Evolutionary conservation across 164 flowering plant genomes (phyloP).

Genomic region (Nelumbo lutea): DNA sequence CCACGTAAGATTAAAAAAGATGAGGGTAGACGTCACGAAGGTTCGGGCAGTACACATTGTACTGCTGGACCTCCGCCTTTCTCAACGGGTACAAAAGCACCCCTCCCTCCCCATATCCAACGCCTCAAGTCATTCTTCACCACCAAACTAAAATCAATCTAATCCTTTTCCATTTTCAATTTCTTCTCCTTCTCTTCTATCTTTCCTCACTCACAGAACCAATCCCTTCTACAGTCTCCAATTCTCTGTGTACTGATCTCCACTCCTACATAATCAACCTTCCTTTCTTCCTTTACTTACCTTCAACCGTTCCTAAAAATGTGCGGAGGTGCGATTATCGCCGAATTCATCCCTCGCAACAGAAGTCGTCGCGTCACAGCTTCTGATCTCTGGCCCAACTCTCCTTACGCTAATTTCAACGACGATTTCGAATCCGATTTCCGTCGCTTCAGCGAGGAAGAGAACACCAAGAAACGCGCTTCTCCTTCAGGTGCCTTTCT

Average conservation of each 20-base stretch:
- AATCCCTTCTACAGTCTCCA: too few relatives aligned
- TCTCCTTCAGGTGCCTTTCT: conserved; percentile 26
- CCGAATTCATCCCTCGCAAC: conserved; percentile 25
- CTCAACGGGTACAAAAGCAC: too few relatives aligned
- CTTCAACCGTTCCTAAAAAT: conserved; percentile 18
- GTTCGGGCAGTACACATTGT: too few relatives aligned
- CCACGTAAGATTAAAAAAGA: too few relatives aligned
- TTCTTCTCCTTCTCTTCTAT: not conserved
- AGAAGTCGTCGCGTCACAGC: conserved; percentile 23
- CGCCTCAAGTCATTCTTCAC: too few relatives aligned
- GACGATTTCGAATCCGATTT: conserved; percentile 15
- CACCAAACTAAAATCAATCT: not conserved
- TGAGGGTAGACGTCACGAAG: too few relatives aligned
- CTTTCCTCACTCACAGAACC: too few relatives aligned
- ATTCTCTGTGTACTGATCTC: too few relatives aligned
- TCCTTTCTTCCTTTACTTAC: too few relatives aligned
- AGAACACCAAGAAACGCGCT: conserved; percentile 16
- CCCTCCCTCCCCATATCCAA: too few relatives aligned
- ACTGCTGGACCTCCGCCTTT: too few relatives aligned
- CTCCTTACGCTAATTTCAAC: conserved; percentile 6
- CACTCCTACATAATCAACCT: too few relatives aligned
- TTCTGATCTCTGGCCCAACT: conserved; percentile 46
- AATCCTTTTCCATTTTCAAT: not conserved
- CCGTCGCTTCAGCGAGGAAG: not conserved
- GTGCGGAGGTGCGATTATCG: conserved; percentile 63